Evolutionary conservation across 352 stramenopile genomes (phyloP).

Genomic region (Phytophthora pinifolia): DNA sequence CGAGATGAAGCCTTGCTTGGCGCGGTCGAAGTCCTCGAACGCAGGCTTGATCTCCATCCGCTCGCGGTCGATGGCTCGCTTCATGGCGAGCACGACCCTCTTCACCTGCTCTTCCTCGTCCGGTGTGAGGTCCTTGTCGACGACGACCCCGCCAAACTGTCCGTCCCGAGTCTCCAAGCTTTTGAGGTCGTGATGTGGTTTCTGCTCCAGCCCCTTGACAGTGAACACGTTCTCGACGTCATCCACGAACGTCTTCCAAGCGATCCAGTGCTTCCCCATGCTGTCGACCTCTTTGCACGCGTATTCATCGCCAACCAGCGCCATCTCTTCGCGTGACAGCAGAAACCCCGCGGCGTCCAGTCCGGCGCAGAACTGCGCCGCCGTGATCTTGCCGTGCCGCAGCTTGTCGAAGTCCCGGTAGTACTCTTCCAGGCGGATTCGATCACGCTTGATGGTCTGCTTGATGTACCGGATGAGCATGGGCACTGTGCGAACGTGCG

Average conservation of each 20-base stretch:
- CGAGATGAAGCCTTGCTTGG: slow-evolving; percentile 80
- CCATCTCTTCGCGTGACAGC: slow-evolving; percentile 58
- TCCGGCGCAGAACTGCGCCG: slow-evolving; percentile 61
- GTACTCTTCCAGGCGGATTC: slow-evolving; percentile 80
- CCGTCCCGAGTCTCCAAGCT: slow-evolving; percentile 47
- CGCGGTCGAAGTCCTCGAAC: slow-evolving; percentile 83
- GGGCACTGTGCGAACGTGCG: slow-evolving; percentile 46
- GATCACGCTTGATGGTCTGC: slow-evolving; percentile 76
- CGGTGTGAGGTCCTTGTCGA: slow-evolving; percentile 49
- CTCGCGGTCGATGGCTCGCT: slow-evolving; percentile 60
- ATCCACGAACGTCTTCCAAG: slow-evolving; percentile 80
- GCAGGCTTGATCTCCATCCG: slow-evolving; percentile 77
- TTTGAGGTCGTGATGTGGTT: slow-evolving; percentile 55
- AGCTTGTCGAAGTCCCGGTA: slow-evolving; percentile 87
- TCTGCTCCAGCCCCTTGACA: slow-evolving; percentile 67
- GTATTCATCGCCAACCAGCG: slow-evolving; percentile 57
- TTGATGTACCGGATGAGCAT: slow-evolving; percentile 85
- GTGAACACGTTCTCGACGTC: slow-evolving; percentile 85
- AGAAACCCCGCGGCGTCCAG: slow-evolving; percentile 58
- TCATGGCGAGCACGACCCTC: slow-evolving; percentile 46
- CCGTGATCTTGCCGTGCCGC: slow-evolving; percentile 74
- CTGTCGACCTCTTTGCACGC: slow-evolving; percentile 61
- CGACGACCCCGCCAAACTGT: slow-evolving; percentile 57
- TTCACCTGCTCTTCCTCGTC: slow-evolving; percentile 59
- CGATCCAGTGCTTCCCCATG: slow-evolving; percentile 53